These are phyloP conservation scores for Mimosa pudica DNA, from an alignment of 306 rosid genomes.

Conservation along the genomic window DNA sequence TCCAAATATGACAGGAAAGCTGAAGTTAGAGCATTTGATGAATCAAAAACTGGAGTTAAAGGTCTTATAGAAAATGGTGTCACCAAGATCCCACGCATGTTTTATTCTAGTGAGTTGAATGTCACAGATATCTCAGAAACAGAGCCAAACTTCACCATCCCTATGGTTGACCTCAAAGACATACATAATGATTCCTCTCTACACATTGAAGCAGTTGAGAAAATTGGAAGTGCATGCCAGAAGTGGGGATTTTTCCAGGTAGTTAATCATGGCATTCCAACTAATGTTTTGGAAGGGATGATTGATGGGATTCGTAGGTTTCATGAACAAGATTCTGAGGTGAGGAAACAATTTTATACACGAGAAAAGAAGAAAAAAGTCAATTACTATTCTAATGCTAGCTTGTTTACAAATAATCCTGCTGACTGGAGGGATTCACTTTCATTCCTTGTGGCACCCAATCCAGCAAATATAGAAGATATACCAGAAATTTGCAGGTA, in stretches of 20 bases:
- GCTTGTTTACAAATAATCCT: conserved; percentile 29
- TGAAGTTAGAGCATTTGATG: conserved; percentile 40
- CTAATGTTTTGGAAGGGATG: conserved; percentile 34
- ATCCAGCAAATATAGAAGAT: conserved; percentile 38
- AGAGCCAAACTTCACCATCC: conserved; percentile 10
- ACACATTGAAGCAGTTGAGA: neutral
- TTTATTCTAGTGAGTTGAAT: neutral
- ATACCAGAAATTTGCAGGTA: conserved; percentile 45
- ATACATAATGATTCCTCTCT: neutral
- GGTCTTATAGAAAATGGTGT: conserved; percentile 40
- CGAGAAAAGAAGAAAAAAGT: conserved; percentile 12
- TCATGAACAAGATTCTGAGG: conserved; percentile 41
- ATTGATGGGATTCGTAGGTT: conserved; percentile 38
- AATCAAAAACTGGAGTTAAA: conserved; percentile 44
- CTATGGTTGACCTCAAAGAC: conserved; percentile 25
- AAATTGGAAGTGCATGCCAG: conserved; percentile 17
- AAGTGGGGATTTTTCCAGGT: conserved; percentile 47
- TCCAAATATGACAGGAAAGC: conserved; percentile 23
- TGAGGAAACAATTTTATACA: conserved; percentile 28
- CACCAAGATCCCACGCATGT: conserved; percentile 41
- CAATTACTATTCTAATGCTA: conserved; percentile 38
- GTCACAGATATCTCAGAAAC: neutral
- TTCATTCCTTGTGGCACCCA: conserved; percentile 37
- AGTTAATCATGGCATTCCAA: conserved; percentile 42
- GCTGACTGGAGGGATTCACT: conserved; percentile 61